Evolutionary conservation across 2,329 filamentous ascomycete species (phyloP).

Genomic region (Calonectria honghensis): DNA sequence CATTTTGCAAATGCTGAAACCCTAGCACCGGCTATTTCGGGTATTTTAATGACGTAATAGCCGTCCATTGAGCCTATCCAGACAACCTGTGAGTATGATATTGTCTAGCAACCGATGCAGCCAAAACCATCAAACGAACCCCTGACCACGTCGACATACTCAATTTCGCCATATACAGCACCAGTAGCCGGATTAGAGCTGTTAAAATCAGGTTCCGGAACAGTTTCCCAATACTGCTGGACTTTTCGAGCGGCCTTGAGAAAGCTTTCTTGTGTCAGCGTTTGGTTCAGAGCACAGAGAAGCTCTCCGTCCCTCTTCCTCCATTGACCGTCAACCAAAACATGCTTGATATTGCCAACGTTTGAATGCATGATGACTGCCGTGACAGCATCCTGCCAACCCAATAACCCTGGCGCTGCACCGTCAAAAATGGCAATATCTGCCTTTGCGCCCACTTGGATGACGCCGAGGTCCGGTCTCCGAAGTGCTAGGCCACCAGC

Average conservation of each 20-base stretch:
- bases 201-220: background rate
- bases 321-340: background rate
- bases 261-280: background rate
- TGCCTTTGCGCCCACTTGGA: background rate
- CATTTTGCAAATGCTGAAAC: too few species aligned
- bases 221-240: background rate
- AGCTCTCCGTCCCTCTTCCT: slow-evolving; percentile 2
- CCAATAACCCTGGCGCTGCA: background rate
- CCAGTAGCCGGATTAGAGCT: background rate
- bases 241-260: background rate
- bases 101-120: too few species aligned
- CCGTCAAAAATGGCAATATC: background rate
- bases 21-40: too few species aligned
- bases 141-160: background rate
- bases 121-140: background rate
- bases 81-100: too few species aligned
- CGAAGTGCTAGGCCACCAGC: background rate
- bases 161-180: background rate
- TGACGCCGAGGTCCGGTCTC: background rate
- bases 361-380: background rate
- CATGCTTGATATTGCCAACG: background rate
- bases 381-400: background rate
- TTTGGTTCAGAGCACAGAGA: background rate
- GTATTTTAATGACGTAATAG: too few species aligned
- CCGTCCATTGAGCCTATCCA: too few species aligned